Conservation (phyloP, 139 green algal species). For the Auxenochlorella pyrenoidosa region DNA sequence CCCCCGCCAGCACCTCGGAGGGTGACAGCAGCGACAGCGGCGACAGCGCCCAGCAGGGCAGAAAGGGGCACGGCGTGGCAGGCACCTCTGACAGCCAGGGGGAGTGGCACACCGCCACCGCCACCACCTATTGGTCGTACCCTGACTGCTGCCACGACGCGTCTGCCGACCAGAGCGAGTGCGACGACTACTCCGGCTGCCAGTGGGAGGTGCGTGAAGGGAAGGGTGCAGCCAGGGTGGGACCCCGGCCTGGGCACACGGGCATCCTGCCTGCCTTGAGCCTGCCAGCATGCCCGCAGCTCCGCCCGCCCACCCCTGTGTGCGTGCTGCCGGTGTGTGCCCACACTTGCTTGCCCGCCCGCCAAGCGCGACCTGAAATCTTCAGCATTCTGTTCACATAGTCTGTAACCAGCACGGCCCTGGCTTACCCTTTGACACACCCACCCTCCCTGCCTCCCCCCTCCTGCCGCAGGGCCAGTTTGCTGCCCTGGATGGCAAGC, state of each 20-base stretch:
- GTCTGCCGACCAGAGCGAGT: not conserved
- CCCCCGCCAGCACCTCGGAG: not conserved
- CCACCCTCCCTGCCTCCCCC: not conserved
- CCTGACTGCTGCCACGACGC: constrained; percentile 5
- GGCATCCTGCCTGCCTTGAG: not conserved
- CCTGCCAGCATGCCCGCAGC: no score
- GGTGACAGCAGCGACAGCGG: not conserved
- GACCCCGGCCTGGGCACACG: not conserved
- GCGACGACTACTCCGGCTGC: not conserved
- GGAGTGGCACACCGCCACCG: not conserved
- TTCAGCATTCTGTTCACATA: no score
- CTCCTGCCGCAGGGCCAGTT: not conserved
- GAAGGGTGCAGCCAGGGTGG: no score
- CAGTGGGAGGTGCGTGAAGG: not conserved
- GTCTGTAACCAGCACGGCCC: no score
- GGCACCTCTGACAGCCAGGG: not conserved
- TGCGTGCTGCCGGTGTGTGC: no score
- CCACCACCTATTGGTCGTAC: constrained; percentile 2
- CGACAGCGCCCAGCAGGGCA: not conserved
- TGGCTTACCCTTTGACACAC: no score
- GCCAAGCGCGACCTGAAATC: no score
- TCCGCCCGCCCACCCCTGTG: no score
- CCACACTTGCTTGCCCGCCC: no score
- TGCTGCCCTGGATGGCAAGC: constrained; percentile 2
- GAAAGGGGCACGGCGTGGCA: not conserved